Base-by-base conservation (phyloP, 768 basidiomycete genomes). In the Mrakia gelida region DNA sequence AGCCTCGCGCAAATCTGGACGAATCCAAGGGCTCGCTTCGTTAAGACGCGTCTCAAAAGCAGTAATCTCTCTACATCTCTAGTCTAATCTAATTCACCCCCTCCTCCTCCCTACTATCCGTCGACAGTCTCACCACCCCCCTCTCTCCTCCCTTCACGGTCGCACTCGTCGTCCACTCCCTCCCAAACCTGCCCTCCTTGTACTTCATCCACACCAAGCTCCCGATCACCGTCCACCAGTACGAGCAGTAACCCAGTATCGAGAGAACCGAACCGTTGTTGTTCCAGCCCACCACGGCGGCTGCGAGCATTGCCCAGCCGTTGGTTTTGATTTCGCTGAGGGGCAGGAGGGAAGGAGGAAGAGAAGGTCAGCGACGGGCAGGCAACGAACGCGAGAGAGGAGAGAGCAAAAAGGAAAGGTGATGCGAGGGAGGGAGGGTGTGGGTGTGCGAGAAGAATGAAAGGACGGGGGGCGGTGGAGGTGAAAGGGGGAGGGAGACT, bases 251-350 rank as follows among this genome's bases (percentile, higher is more conserved):
- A 0, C 67, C 67, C 23, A n/a, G 34, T 2, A 79, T 28, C 1
- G 70, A 49, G 10, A 56, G 30, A n/a, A 70, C 26, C 5, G 78
- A 63, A 9, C 59, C 78, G 68, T 75, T 79, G 61, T 79, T 79
- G 70, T 41, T 75, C 74, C 74, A 79, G 34, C 77, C 77, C 18
- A 52, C 45, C 28, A 75, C 65, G 13, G 77, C 77, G 11, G 72
- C 71, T 8, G 77, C 77, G 16, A 78, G 41, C 77, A 78, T 78
- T 18, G 77, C 77, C 77, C 77, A 74, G 32, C 77, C 77, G 73
- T 78, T 78, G 21, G 73, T 78, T 73, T 78, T 78, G 73, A 74
- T 75, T 18, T 78, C 77, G 15, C 71, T 73, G 41, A 34, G 28
- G 30, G 56, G 28, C 18, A 61, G 6, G 28, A 62, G 61, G 38